Evolutionary conservation across 2,329 filamentous ascomycete species (phyloP).

Genomic region (Aspergillus chevalieri): DNA sequence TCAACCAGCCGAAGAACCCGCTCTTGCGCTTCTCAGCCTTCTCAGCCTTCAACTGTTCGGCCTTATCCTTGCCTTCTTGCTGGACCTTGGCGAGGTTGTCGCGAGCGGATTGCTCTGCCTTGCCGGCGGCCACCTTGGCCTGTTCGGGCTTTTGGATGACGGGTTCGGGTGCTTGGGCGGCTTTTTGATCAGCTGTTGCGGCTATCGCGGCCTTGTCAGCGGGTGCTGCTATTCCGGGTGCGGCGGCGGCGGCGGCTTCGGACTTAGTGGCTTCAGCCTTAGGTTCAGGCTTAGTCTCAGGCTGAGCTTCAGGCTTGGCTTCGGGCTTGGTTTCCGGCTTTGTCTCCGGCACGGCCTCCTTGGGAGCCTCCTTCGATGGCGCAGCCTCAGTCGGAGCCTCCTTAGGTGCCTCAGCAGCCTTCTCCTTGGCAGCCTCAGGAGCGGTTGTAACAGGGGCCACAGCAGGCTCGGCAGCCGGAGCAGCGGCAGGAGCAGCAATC

Average conservation of each 20-base stretch:
- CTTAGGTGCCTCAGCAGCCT: conserved; percentile 2
- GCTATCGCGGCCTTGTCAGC: neutral
- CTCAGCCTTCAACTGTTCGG: conserved; percentile 5
- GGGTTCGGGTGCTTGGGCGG: neutral
- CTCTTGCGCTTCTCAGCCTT: conserved; percentile 21
- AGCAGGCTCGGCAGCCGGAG: neutral
- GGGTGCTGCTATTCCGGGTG: too few relatives aligned
- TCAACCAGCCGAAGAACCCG: conserved; percentile 22
- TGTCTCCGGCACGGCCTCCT: neutral
- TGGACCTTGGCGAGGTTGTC: conserved; percentile 7
- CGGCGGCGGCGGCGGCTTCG: too few relatives aligned
- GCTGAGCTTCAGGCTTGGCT: neutral
- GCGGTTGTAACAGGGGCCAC: neutral
- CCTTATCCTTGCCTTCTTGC: conserved; percentile 9
- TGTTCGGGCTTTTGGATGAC: conserved; percentile 8
- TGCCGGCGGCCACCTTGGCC: conserved; percentile 2
- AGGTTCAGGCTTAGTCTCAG: conserved; percentile 1
- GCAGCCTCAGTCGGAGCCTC: conserved; percentile 10
- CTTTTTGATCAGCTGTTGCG: neutral
- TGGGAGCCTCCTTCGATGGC: neutral
- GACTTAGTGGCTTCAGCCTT: too few relatives aligned
- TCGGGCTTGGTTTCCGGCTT: conserved; percentile 1
- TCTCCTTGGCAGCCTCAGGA: neutral
- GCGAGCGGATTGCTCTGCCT: conserved; percentile 1
- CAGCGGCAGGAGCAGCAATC: neutral